Percentiles rank a stretch among this genome's conserved stretches.
Conservation (phyloP, 2,329 filamentous ascomycete genomes). For the Aciculosporium take region DNA sequence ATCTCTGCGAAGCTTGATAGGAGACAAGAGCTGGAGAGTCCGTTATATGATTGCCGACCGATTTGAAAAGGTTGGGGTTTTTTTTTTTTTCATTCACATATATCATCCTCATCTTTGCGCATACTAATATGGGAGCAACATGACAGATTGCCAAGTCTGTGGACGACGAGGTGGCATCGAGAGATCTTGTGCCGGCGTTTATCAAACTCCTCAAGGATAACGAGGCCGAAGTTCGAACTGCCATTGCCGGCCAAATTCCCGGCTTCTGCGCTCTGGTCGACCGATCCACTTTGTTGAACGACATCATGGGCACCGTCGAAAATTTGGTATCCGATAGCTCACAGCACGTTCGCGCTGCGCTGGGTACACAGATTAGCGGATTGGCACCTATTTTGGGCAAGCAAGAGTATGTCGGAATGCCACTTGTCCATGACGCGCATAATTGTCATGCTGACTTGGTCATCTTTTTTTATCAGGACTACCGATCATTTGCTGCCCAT, state of each 20-base stretch:
- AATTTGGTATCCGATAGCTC: slow-evolving; percentile 92
- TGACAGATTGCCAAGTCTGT: slow-evolving; percentile 89
- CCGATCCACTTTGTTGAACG: slow-evolving; percentile 73
- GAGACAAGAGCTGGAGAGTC: slow-evolving; percentile 98
- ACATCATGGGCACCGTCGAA: slow-evolving; percentile 93
- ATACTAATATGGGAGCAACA: not conserved
- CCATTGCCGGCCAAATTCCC: slow-evolving; percentile 93
- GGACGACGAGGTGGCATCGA: slow-evolving; percentile 85
- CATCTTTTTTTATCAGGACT: slow-evolving; percentile 42
- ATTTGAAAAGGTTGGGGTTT: slow-evolving; percentile 84
- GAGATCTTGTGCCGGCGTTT: slow-evolving; percentile 91
- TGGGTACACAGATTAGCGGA: slow-evolving; percentile 93
- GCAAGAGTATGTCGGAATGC: slow-evolving; percentile 57
- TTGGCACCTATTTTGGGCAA: slow-evolving; percentile 94
- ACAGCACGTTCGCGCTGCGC: slow-evolving; percentile 87
- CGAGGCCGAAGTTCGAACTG: slow-evolving; percentile 92
- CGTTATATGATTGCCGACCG: slow-evolving; percentile 98
- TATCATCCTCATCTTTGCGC: not conserved
- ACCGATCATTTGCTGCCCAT: slow-evolving; percentile 94
- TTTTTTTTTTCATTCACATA: not conserved
- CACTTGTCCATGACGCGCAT: too few species aligned
- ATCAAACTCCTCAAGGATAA: slow-evolving; percentile 96
- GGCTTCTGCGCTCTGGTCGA: slow-evolving; percentile 90
- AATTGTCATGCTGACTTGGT: not conserved
- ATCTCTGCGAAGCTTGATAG: slow-evolving; percentile 82